phyloP scores from a whole-genome alignment of 305 asterid genomes.

The Rubia balearica region DNA sequence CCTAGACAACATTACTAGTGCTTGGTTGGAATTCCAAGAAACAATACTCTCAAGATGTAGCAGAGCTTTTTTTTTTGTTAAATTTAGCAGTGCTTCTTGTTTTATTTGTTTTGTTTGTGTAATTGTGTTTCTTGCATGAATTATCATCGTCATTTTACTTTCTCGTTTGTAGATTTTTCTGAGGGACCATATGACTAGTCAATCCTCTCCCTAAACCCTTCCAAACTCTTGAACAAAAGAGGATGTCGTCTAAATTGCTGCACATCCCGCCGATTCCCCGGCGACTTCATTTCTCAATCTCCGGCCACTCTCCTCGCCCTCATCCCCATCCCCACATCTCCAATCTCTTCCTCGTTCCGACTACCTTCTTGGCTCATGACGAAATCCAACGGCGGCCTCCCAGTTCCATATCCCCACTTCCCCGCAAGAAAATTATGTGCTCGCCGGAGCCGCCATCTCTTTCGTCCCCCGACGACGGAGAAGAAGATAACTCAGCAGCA shows the following conservation, averaged over 20 bases:
- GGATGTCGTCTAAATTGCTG: slow-evolving; percentile 6
- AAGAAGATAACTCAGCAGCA: slow-evolving; percentile 30
- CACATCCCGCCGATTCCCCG: not conserved
- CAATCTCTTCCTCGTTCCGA: not conserved
- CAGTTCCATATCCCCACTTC: not conserved
- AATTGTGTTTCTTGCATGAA: too few relatives aligned
- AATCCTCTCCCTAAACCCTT: not conserved
- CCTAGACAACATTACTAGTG: too few relatives aligned
- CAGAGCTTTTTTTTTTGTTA: too few relatives aligned
- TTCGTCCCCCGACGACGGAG: slow-evolving; percentile 11
- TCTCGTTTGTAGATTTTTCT: too few relatives aligned
- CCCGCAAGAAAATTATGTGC: not conserved
- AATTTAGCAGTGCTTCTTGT: too few relatives aligned
- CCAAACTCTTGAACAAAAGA: not conserved
- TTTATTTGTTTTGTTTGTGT: too few relatives aligned
- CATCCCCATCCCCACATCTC: not conserved
- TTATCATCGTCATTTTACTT: too few relatives aligned
- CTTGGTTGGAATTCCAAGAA: too few relatives aligned
- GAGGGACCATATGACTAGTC: too few relatives aligned
- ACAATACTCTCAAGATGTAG: too few relatives aligned
- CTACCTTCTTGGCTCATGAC: not conserved
- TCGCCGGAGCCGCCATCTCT: slow-evolving; percentile 13
- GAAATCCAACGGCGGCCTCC: not conserved
- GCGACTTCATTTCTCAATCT: not conserved
- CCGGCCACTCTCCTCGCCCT: not conserved